Evolutionary conservation across 768 basidiomycete genomes (phyloP).

Genomic region (Serendipita indica): DNA sequence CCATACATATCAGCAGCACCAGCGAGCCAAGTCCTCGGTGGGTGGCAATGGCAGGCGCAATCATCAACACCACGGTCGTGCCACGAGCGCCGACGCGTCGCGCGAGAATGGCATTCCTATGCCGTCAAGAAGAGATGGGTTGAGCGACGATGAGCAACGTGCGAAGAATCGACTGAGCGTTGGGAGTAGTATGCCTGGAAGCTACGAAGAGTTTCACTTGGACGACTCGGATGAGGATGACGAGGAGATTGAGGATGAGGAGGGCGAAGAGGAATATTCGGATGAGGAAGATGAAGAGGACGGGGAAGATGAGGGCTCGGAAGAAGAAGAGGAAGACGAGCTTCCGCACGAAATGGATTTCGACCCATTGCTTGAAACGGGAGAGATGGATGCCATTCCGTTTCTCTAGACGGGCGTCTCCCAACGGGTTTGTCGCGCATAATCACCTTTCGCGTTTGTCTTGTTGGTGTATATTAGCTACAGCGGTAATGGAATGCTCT

Average conservation of each 20-base stretch:
- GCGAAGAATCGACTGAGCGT: conserved; percentile 10
- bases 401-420: conserved; percentile 30
- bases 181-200: conserved; percentile 14
- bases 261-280: conserved; percentile 20
- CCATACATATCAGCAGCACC: conserved; percentile 24
- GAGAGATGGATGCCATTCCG: conserved; percentile 69
- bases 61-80: neutral
- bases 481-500: no score
- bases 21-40: conserved; percentile 63
- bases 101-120: conserved; percentile 33
- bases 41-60: conserved; percentile 25
- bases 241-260: conserved; percentile 27
- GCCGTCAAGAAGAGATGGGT: conserved; percentile 35
- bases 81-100: conserved; percentile 32
- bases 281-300: conserved; percentile 24
- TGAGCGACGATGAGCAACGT: conserved; percentile 11
- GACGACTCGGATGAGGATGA: conserved; percentile 29
- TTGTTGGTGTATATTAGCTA: no score
- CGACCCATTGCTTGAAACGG: conserved; percentile 63
- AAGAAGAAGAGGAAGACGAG: conserved; percentile 27
- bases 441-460: no score
- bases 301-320: conserved; percentile 19
- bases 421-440: neutral
- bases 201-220: conserved; percentile 7
- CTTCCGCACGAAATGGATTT: conserved; percentile 62